These are phyloP conservation scores for Juglanconis sp. DNA, from an alignment of 2,329 filamentous ascomycete genomes.

Conservation along the genomic window DNA sequence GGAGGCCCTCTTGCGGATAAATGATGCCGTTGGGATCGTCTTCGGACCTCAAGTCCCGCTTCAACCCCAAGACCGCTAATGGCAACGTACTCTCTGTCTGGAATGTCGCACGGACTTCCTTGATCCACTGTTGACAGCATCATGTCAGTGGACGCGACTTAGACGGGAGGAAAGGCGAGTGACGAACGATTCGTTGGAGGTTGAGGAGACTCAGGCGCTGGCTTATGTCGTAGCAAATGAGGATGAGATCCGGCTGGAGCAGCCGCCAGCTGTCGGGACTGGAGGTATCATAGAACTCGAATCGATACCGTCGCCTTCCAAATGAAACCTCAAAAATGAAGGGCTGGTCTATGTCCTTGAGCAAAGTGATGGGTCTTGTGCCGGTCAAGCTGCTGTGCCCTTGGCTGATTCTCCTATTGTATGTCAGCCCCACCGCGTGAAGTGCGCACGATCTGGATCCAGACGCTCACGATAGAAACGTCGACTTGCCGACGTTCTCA, in stretches of 20 bases:
- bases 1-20: constrained; percentile 59
- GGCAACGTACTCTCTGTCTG: constrained; percentile 46
- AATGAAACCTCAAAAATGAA: constrained; percentile 55
- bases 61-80: constrained; percentile 56
- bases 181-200: constrained; percentile 52
- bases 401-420: constrained; percentile 48
- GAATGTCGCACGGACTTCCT: constrained; percentile 50
- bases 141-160: background rate
- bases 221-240: constrained; percentile 62
- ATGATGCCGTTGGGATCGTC: constrained; percentile 58
- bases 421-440: constrained; percentile 6
- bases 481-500: constrained; percentile 57
- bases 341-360: constrained; percentile 59
- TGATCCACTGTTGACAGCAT: constrained; percentile 51
- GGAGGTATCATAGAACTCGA: constrained; percentile 60
- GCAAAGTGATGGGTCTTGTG: constrained; percentile 42
- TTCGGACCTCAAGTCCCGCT: constrained; percentile 57
- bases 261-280: constrained; percentile 57
- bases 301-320: constrained; percentile 44
- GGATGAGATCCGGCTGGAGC: constrained; percentile 55
- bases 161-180: background rate
- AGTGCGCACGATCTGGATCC: constrained; percentile 11
- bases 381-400: constrained; percentile 28
- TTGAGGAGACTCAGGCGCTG: constrained; percentile 56
- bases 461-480: constrained; percentile 55